Evolutionary conservation across 2,329 filamentous ascomycete species (phyloP).

Genomic region (Fusarium verrucosum): DNA sequence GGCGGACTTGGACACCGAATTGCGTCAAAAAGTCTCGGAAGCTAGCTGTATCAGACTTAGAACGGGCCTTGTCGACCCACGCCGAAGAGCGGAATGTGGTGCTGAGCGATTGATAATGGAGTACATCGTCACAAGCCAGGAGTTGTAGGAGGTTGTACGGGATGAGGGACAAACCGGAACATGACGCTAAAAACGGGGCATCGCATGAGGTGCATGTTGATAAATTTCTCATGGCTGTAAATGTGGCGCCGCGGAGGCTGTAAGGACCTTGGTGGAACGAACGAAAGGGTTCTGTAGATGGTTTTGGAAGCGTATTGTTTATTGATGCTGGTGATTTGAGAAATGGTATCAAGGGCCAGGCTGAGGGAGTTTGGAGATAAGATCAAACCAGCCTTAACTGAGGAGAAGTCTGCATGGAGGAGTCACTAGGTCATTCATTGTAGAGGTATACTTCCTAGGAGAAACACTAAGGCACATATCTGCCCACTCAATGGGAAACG

Average conservation of each 20-base stretch:
- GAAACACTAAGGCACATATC: neutral
- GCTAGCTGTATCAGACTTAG: slow-evolving; percentile 41
- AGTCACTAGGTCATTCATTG: neutral
- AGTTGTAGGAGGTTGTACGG: slow-evolving; percentile 19
- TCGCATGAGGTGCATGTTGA: slow-evolving; percentile 13
- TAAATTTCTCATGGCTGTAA: slow-evolving; percentile 27
- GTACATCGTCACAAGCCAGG: slow-evolving; percentile 22
- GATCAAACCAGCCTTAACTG: neutral
- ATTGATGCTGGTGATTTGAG: neutral
- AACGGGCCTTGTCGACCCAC: slow-evolving; percentile 32
- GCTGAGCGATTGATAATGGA: slow-evolving; percentile 27
- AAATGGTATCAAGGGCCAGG: too few species aligned
- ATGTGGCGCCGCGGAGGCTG: neutral
- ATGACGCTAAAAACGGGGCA: slow-evolving; percentile 21
- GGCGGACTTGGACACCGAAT: slow-evolving; percentile 22
- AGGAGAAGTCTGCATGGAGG: neutral
- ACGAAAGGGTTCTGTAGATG: too few species aligned
- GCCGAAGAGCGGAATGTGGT: slow-evolving; percentile 38
- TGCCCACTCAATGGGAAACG: neutral
- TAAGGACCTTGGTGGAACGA: too few species aligned
- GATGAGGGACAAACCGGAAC: slow-evolving; percentile 39
- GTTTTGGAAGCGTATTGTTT: neutral
- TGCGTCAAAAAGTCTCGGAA: slow-evolving; percentile 19
- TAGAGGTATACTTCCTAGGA: neutral
- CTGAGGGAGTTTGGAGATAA: neutral